Evolutionary conservation across 495 filamentous ascomycete species (phyloP), one percentile per base, ranked within the genome.

Genomic region (Tuber borchii): DNA sequence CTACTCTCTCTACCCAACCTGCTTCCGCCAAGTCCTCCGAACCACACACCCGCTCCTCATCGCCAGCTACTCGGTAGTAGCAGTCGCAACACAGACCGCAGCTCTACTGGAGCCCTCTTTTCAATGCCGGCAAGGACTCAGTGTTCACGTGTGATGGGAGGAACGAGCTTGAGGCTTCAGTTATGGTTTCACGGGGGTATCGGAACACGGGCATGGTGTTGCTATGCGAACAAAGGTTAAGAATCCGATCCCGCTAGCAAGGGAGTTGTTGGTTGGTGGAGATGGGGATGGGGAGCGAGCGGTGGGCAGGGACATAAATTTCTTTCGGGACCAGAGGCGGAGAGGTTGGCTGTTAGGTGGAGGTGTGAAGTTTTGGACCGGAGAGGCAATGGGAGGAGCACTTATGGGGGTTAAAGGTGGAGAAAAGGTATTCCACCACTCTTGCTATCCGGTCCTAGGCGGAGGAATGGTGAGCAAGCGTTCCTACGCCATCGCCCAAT

Each of bases 391-490:
- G 94, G 93, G 89, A 94, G 72, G 92, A 97, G 83, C 94, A 97
- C 85, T 79, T 87, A 16, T 86, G 88, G 34, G 93, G 90, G 0
- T 79, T 96, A 79, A 84, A 88, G 39, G 22, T 22, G 16, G 56
- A 51, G 72, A 56, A 56, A 6, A 10, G 45, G n/a, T 31, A 73
- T 22, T 71, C 39, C 31, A 48, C 42, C 48, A n/a, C 91, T 0
- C 85, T 94, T 22, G 94, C 94, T 5, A 92, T 93, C 2, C 93
- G 93, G 17, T 96, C 93, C 81, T 96, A 93, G 93, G 93, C 93
- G 0, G 93, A 96, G 84, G 88, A 93, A 73, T 96, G 92, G 34
- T 37, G 34, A 37, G 34, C 34, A 37, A 37, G 34, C 76, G 74
- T 69, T 56, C 40, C 76, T 78, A 56, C 75, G 74, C 74, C 26